Base-by-base conservation (phyloP, 371 early-diverging fungal genomes). In the Mucor plumbeus region DNA sequence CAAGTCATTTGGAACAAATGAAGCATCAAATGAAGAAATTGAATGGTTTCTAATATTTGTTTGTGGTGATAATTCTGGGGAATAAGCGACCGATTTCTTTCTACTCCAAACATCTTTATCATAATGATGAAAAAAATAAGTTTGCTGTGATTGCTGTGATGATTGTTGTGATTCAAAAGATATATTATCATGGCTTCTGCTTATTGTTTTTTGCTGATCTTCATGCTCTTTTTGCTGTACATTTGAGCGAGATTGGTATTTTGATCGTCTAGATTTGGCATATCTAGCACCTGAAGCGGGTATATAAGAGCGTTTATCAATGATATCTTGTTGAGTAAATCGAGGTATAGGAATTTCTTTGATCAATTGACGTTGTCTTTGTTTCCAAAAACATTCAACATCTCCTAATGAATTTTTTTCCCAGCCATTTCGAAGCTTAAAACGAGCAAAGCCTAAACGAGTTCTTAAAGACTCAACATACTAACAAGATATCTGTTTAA, bases 281-380 rank as follows among this genome's bases (percentile, higher is more conserved):
- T 62, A 48, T 14, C 64, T 61, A 17, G 67, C 66, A 11, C 65
- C 40, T 5, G 63, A 53, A 43, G 73, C 61, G 53, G 67, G 69
- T n/a, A 71, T 65, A 48, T 66, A 66, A 34, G 55, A 41, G 5
- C 61, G 39, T 65, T 65, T 72, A 9, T 81, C 81, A 43, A 81
- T 72, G 38, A 81, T 81, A 56, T 81, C 76, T 57, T 70, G 74
- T 55, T 81, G 81, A n/a, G 81, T 81, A 39, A 81, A 76, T 44
- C 81, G 70, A 34, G 81, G 81, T 48, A 63, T 78, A 4, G 81
- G 81, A 56, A 81, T 62, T 19, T 67, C 70, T 53, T 71, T 69
- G 35, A 74, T 64, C 7, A 67, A 40, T 56, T 71, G 59, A 9
- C 66, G 65, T 55, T 78, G 81, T 34, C 66, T 57, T 34, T 76